Percentiles rank a stretch among this genome's conserved stretches.
Evolutionary conservation across 2,329 filamentous ascomycete species (phyloP).

Genomic region (Plenodomus lindquistii): DNA sequence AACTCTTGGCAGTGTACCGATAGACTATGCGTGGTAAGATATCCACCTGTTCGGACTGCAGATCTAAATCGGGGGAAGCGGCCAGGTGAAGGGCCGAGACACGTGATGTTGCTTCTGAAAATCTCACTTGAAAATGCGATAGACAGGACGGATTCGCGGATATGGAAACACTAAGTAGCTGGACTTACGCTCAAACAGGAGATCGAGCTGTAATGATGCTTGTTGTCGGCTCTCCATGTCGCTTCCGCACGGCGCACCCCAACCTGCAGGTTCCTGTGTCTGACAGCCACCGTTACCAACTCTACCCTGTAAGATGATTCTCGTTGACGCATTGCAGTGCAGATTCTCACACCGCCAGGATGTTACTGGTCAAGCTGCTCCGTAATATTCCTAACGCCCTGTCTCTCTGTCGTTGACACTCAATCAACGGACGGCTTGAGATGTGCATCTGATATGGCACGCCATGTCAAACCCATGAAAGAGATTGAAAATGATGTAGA

Average conservation of each 20-base stretch:
- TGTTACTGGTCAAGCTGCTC: neutral
- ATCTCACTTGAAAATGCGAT: neutral
- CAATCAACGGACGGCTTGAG: too few species aligned
- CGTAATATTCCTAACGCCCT: neutral
- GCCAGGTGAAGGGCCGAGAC: constrained; percentile 2
- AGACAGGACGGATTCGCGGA: too few species aligned
- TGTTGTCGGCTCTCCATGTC: constrained; percentile 12
- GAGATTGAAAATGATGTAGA: too few species aligned
- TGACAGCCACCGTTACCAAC: neutral
- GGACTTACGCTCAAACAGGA: neutral
- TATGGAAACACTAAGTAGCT: neutral
- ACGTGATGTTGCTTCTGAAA: constrained; percentile 1
- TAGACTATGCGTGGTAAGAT: neutral
- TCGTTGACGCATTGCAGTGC: neutral
- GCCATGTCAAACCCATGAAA: too few species aligned
- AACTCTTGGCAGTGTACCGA: neutral
- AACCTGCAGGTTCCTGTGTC: neutral
- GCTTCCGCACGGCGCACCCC: constrained; percentile 7
- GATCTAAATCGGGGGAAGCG: neutral
- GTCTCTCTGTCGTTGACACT: too few species aligned
- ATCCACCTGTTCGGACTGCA: neutral
- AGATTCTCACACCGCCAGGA: neutral
- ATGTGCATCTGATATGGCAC: too few species aligned
- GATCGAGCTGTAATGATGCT: neutral
- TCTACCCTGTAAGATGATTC: neutral